phyloP scores from a whole-genome alignment of 1,284 basidiomycete genomes.

The Coniophora puteana region DNA sequence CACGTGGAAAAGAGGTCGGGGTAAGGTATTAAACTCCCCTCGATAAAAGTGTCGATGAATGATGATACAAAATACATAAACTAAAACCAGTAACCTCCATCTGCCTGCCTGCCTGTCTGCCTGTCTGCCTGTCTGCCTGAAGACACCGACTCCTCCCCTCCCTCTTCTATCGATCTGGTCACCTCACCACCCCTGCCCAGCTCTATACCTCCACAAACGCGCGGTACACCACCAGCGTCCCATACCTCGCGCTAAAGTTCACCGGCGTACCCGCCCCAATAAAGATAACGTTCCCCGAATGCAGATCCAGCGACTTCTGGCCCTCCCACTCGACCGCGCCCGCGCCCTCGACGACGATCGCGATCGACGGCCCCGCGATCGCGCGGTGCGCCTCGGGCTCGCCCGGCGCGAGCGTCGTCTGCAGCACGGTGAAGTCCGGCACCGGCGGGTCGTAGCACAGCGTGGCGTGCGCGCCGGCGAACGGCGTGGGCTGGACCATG shows the following conservation, averaged over 20 bases:
- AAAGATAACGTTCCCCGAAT: constrained; percentile 80
- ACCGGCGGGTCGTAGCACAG: constrained; percentile 93
- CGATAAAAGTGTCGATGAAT: too few species aligned
- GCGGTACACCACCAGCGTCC: constrained; percentile 56
- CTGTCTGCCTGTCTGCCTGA: too few species aligned
- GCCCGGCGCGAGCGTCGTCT: constrained; percentile 47
- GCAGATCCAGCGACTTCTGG: constrained; percentile 41
- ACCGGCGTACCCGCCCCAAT: constrained; percentile 72
- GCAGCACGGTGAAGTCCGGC: constrained; percentile 88
- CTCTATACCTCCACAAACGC: constrained; percentile 66
- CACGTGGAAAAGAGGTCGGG: too few species aligned
- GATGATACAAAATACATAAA: too few species aligned
- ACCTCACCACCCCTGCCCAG: too few species aligned
- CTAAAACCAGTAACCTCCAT: background rate
- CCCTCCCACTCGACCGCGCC: constrained; percentile 51
- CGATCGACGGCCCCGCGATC: constrained; percentile 83
- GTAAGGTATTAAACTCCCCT: too few species aligned
- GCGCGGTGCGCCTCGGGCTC: constrained; percentile 51
- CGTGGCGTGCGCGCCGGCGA: constrained; percentile 34
- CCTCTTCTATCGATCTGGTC: constrained; percentile 12
- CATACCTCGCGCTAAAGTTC: constrained; percentile 16
- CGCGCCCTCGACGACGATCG: constrained; percentile 71
- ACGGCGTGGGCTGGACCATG: constrained; percentile 58
- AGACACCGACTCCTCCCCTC: too few species aligned
- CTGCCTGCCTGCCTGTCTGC: too few species aligned